Conservation (phyloP, 139 green algal species). For the Chlamydomonas incerta region DNA sequence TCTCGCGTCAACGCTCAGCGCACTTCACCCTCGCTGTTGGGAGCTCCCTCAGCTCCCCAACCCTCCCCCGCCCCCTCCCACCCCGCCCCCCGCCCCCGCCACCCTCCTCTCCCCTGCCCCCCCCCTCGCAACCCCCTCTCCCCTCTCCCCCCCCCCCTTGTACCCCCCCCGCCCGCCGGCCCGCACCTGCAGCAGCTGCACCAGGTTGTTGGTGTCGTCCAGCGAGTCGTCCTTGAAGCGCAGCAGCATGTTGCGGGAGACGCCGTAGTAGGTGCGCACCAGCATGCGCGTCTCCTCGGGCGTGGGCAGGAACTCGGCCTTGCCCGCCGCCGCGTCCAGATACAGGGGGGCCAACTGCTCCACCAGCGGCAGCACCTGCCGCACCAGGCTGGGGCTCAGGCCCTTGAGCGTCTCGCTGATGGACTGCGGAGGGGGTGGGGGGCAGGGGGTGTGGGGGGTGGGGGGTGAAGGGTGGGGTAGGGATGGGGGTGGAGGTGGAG, state of each 20-base stretch:
- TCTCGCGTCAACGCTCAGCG: no score
- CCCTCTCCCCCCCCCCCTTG: neutral
- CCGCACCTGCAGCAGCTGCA: constrained; percentile 67
- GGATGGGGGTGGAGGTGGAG: neutral
- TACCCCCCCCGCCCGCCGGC: neutral
- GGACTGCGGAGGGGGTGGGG: constrained; percentile 61
- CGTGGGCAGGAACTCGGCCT: constrained; percentile 83
- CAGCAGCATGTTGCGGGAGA: constrained; percentile 90
- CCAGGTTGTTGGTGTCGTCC: constrained; percentile 87
- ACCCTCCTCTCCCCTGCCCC: no score
- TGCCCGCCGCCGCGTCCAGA: constrained; percentile 74
- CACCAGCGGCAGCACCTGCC: constrained; percentile 87
- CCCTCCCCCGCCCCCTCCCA: neutral
- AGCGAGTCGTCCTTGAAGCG: constrained; percentile 90
- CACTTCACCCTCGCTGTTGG: no score
- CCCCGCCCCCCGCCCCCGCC: neutral
- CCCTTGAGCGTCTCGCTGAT: constrained; percentile 58
- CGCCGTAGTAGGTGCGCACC: constrained; percentile 77
- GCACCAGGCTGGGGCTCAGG: constrained; percentile 72
- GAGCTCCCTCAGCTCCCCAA: neutral
- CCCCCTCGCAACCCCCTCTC: neutral
- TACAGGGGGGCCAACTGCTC: constrained; percentile 92
- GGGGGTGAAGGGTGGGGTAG: neutral
- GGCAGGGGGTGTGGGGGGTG: constrained; percentile 73
- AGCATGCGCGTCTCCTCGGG: constrained; percentile 80